Base-by-base conservation (phyloP, 805 yeast species). In the Starmerella sp. region DNA sequence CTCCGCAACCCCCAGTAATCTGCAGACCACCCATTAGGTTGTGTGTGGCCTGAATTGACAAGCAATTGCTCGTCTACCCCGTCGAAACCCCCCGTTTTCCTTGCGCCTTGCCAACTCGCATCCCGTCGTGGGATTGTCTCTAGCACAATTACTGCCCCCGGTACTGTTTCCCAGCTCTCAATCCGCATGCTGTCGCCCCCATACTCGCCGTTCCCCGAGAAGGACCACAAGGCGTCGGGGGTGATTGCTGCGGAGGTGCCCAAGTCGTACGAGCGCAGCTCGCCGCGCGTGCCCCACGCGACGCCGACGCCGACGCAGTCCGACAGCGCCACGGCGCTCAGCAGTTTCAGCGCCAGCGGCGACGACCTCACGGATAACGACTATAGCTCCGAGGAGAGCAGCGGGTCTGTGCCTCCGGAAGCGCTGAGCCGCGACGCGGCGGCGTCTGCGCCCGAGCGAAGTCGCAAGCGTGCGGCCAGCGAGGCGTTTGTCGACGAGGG, bases 171-270 rank as follows among this genome's bases (percentile, higher is more conserved):
- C 44, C 34, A 28, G 13, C 32, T 13, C 14, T 28, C 54, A n/a
- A 52, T 51, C 22, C 49, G 65, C 30, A 66, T 66, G 66, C 63
- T 66, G 13, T 66, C 69, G 29, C 69, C 69, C n/a, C 69, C 69
- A 4, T 57, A 64, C 47, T 66, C 69, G 38, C 69, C 69, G 7
- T 62, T 59, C 43, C 63, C 66, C 13, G 65, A 58, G 44, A 56
- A 42, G 28, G 54, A 51, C 41, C 41, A 37, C n/a, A 7, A 8
- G 41, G 41, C 17, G 30, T 30, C 31, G 30, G 51, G 42, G 41
- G 51, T 14, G 28, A 15, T 32, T 22, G 46, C 37, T 15, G 46
- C 52, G 32, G 14, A 37, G 30, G 22, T 5, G 43, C 22, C 32
- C 13, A 38, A 15, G 11, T 15, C 48, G 9, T 17, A 31, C 28